Conservation (phyloP, 768 basidiomycete species). For the Boletus vermiculosoides region DNA sequence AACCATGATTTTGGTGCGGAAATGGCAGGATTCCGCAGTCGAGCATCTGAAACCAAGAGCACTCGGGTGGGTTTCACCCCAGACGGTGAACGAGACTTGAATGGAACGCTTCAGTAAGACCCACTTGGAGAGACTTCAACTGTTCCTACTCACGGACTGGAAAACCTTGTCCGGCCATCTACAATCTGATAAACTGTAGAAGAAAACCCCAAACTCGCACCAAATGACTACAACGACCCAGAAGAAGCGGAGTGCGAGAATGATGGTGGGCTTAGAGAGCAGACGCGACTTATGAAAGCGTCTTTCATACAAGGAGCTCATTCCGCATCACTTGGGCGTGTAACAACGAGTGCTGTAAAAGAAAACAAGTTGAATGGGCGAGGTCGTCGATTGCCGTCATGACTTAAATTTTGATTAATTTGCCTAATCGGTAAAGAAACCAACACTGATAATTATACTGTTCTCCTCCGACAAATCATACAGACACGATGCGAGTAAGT, state of each 20-base stretch:
- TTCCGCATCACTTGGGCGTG: slow-evolving; percentile 24
- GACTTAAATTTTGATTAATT: background rate
- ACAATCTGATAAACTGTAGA: slow-evolving; percentile 57
- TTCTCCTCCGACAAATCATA: background rate
- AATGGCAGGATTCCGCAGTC: slow-evolving; percentile 45
- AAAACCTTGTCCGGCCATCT: slow-evolving; percentile 52
- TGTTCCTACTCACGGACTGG: slow-evolving; percentile 25
- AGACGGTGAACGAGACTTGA: slow-evolving; percentile 14
- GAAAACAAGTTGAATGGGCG: background rate
- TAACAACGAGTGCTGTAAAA: background rate
- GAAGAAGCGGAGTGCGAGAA: slow-evolving; percentile 46
- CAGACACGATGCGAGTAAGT: background rate
- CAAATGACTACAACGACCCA: slow-evolving; percentile 61
- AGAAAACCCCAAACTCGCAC: slow-evolving; percentile 63
- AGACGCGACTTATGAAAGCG: slow-evolving; percentile 27
- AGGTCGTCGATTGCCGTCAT: slow-evolving; percentile 11
- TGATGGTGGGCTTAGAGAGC: slow-evolving; percentile 30
- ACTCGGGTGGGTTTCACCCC: slow-evolving; percentile 47
- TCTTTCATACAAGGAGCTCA: slow-evolving; percentile 30
- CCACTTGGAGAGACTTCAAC: background rate
- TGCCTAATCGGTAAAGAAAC: slow-evolving; percentile 12
- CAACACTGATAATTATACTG: background rate
- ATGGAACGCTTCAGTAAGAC: slow-evolving; percentile 3
- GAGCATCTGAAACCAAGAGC: slow-evolving; percentile 68
- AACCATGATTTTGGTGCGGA: slow-evolving; percentile 38